Conservation (phyloP, 139 green algal genomes). For the Chlorella ohadii region DNA sequence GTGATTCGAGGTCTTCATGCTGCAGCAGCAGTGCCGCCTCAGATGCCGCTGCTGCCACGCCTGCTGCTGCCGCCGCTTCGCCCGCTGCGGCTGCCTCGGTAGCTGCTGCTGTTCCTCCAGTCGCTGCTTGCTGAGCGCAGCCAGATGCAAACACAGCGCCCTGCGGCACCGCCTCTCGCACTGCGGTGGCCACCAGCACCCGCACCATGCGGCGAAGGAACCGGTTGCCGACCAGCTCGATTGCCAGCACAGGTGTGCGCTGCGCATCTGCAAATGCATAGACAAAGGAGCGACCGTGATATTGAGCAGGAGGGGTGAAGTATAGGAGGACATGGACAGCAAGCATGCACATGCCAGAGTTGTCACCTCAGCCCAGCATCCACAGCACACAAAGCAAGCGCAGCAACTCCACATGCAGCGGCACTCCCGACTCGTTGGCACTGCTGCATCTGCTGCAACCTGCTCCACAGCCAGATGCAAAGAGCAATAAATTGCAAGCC, state of each 20-base stretch:
- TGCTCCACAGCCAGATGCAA: no score
- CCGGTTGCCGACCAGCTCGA: background rate
- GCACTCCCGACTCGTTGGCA: no score
- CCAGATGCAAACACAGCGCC: background rate
- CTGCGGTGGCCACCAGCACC: slow-evolving; percentile 24
- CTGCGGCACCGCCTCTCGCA: background rate
- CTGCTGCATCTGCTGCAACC: no score
- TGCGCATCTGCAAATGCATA: background rate
- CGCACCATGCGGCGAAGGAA: slow-evolving; percentile 33
- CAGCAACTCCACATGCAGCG: no score
- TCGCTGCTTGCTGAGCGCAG: background rate
- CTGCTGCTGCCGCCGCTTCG: background rate
- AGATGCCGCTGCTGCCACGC: background rate
- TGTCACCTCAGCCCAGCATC: no score
- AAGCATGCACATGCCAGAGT: background rate
- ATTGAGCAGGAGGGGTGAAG: no score
- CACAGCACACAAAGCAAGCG: no score
- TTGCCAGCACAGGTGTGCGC: slow-evolving; percentile 1
- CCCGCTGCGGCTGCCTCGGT: background rate
- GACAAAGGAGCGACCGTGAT: background rate
- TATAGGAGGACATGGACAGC: background rate
- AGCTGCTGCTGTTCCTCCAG: background rate
- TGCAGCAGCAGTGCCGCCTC: background rate
- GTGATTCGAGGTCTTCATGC: no score
- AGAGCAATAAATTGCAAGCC: no score